phyloP scores from a whole-genome alignment of 179 eudicot species.

The Camellia oleifera region DNA sequence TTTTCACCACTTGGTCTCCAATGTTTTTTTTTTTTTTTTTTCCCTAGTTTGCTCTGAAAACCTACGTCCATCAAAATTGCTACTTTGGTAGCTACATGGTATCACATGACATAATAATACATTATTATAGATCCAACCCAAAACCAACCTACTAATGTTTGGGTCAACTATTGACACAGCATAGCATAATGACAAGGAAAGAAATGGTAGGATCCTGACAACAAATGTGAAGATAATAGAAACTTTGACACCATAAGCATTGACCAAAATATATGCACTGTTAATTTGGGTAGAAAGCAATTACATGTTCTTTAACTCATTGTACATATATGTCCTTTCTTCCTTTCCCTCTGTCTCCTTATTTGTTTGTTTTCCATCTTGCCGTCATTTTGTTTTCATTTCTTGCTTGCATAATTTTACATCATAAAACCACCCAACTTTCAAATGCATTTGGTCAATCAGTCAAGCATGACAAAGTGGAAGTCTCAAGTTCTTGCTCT shows the following conservation, averaged over 20 bases:
- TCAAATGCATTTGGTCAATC: neutral
- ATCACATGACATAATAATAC: too few species aligned
- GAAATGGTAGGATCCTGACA: too few species aligned
- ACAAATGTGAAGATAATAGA: neutral
- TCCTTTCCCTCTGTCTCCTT: neutral
- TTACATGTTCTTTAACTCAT: neutral
- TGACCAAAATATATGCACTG: neutral
- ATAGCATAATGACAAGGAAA: neutral
- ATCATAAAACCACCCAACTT: slow-evolving; percentile 1
- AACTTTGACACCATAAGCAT: neutral
- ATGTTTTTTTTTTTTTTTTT: too few species aligned
- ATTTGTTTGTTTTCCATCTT: neutral
- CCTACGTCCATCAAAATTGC: too few species aligned
- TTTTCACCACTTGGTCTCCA: too few species aligned
- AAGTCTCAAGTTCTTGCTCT: slow-evolving; percentile 55
- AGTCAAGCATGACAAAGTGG: slow-evolving; percentile 39
- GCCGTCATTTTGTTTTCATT: neutral
- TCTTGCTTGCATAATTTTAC: neutral
- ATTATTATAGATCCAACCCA: too few species aligned
- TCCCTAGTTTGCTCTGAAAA: too few species aligned
- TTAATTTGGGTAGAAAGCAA: neutral
- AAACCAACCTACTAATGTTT: too few species aligned
- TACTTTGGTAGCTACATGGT: too few species aligned
- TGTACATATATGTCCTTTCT: neutral
- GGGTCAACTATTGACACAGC: neutral